Percentiles rank a stretch among this genome's conserved stretches.
Evolutionary conservation across 352 stramenopile genomes (phyloP).

Genomic region (Pythium phragmitis): DNA sequence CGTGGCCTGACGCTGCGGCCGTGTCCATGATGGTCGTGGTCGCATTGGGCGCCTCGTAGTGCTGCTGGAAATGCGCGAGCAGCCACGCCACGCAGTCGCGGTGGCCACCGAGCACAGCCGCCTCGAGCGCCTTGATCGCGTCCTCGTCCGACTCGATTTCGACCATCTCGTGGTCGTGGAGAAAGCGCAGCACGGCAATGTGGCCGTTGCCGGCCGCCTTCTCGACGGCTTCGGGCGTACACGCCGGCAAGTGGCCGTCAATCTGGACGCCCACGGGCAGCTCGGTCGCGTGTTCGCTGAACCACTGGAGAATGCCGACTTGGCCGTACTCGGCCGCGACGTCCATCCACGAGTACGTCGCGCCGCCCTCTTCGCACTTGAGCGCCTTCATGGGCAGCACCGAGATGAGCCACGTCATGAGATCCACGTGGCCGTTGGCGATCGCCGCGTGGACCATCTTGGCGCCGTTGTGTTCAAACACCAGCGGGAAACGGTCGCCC

Average conservation of each 20-base stretch:
- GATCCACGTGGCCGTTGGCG: conserved; percentile 48
- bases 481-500: conserved; percentile 35
- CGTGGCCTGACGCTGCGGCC: conserved; percentile 46
- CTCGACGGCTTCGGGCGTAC: conserved; percentile 54
- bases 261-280: conserved; percentile 50
- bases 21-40: conserved; percentile 51
- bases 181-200: conserved; percentile 50
- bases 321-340: conserved; percentile 69
- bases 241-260: conserved; percentile 47
- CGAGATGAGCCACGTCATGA: conserved; percentile 63
- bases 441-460: conserved; percentile 70
- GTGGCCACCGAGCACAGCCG: conserved; percentile 52
- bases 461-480: conserved; percentile 50
- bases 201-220: conserved; percentile 71
- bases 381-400: conserved; percentile 61
- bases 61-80: conserved; percentile 39
- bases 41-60: conserved; percentile 34
- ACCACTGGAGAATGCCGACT: conserved; percentile 62
- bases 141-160: conserved; percentile 29
- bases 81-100: conserved; percentile 59
- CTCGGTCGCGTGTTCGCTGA: conserved; percentile 54
- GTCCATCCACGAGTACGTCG: conserved; percentile 63
- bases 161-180: conserved; percentile 57
- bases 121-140: conserved; percentile 57
- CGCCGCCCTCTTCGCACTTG: conserved; percentile 58